Percentiles rank a stretch among this genome's conserved stretches.
These are phyloP conservation scores for Danielia oregonensis DNA, from an alignment of 805 yeast species.

Conservation along the genomic window DNA sequence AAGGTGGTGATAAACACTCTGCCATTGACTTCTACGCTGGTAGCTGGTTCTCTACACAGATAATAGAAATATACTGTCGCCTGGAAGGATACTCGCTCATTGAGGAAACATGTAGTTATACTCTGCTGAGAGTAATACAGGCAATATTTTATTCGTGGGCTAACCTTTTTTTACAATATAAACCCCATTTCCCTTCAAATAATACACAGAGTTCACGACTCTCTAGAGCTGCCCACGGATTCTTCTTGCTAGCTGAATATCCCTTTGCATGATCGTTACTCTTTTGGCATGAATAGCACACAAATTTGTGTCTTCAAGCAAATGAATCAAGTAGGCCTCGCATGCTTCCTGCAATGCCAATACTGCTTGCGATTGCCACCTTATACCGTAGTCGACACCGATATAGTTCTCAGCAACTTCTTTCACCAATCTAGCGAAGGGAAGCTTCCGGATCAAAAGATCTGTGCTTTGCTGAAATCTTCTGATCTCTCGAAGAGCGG, in stretches of 20 bases:
- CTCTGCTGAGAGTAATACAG: no score
- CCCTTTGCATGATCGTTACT: conserved; percentile 84
- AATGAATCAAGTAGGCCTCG: conserved; percentile 70
- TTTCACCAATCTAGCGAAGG: conserved; percentile 72
- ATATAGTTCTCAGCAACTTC: conserved; percentile 65
- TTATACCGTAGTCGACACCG: conserved; percentile 51
- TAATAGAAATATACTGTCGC: no score
- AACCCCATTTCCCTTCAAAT: no score
- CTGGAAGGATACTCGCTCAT: no score
- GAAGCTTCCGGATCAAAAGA: conserved; percentile 63
- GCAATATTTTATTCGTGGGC: no score
- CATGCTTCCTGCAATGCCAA: conserved; percentile 78
- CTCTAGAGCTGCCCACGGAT: conserved; percentile 51
- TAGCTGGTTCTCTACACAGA: no score
- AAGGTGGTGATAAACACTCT: no score
- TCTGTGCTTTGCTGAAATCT: conserved; percentile 67
- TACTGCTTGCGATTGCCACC: conserved; percentile 79
- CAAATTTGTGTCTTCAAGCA: conserved; percentile 73
- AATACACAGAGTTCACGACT: no score
- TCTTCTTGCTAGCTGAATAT: conserved; percentile 75
- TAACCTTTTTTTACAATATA: no score
- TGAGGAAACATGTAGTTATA: no score
- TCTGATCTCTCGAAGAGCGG: conserved; percentile 65
- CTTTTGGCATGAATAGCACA: conserved; percentile 78
- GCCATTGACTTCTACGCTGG: no score